Conservation (phyloP, 257 asterid genomes). For the Solanum corneliomulleri region DNA sequence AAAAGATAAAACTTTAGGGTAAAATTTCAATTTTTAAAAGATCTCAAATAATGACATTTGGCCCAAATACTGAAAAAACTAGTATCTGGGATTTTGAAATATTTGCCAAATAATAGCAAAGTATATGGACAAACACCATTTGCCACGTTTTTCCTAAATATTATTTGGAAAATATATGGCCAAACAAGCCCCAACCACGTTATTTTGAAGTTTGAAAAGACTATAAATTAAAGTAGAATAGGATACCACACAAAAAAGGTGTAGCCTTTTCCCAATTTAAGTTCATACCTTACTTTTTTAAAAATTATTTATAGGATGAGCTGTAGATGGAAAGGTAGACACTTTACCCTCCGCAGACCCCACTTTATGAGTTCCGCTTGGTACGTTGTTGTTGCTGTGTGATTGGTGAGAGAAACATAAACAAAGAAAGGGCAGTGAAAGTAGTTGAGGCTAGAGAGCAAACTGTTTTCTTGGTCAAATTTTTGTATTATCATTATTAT, state of each 20-base stretch:
- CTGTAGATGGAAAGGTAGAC: neutral
- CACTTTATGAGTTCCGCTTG: neutral
- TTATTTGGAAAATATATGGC: too few relatives aligned
- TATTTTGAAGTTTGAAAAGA: neutral
- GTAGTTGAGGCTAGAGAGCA: neutral
- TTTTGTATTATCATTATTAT: neutral
- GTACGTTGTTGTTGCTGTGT: neutral
- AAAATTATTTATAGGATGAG: neutral
- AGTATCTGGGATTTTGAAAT: too few relatives aligned
- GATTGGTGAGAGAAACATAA: neutral
- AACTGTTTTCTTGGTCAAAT: neutral
- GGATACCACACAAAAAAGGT: neutral
- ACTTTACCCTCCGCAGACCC: neutral
- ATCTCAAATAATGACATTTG: too few relatives aligned
- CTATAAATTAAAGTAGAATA: neutral
- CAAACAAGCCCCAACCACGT: neutral
- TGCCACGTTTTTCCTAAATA: too few relatives aligned
- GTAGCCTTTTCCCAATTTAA: neutral
- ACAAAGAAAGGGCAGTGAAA: neutral
- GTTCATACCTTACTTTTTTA: neutral
- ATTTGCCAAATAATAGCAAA: too few relatives aligned
- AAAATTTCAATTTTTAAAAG: too few relatives aligned
- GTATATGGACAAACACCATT: too few relatives aligned
- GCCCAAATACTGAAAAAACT: too few relatives aligned
- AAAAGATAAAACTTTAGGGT: too few relatives aligned